phyloP scores from a whole-genome alignment of 768 basidiomycete genomes.

The Lanmaoa pseudosensibilis region DNA sequence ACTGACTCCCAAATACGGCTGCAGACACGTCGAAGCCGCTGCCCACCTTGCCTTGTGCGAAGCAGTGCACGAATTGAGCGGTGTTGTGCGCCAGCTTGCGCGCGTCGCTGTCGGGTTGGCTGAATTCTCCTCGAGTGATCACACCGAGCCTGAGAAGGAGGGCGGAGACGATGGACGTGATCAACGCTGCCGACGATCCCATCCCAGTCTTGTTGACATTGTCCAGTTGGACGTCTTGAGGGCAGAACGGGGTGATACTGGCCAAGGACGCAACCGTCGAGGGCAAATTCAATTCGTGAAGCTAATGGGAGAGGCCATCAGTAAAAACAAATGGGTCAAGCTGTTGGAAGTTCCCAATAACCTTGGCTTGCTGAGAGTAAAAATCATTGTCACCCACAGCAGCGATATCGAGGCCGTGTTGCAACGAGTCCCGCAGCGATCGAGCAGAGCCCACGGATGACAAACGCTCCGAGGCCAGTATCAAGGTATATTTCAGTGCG shows the following conservation, averaged over 20 bases:
- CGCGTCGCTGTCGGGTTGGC: slow-evolving; percentile 43
- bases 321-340: not conserved
- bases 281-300: slow-evolving; percentile 60
- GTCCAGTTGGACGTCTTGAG: slow-evolving; percentile 63
- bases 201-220: slow-evolving; percentile 98
- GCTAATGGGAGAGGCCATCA: slow-evolving; percentile 41
- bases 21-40: slow-evolving; percentile 96
- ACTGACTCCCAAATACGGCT: slow-evolving; percentile 91
- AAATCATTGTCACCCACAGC: slow-evolving; percentile 97
- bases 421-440: slow-evolving; percentile 42
- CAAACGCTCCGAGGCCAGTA: slow-evolving; percentile 57
- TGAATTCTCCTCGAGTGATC: slow-evolving; percentile 53
- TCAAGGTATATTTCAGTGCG: slow-evolving; percentile 76
- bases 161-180: slow-evolving; percentile 89
- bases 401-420: slow-evolving; percentile 66
- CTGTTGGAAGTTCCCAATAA: slow-evolving; percentile 28
- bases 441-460: slow-evolving; percentile 39
- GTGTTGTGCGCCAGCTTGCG: slow-evolving; percentile 82
- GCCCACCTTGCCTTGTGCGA: slow-evolving; percentile 97
- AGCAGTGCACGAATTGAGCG: slow-evolving; percentile 91
- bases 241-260: slow-evolving; percentile 73
- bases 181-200: slow-evolving; percentile 94
- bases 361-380: slow-evolving; percentile 90
- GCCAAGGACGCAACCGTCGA: slow-evolving; percentile 62
- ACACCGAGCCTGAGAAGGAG: slow-evolving; percentile 75